phyloP scores from a whole-genome alignment of 2,329 filamentous ascomycete genomes.

The Fusarium coffeatum region DNA sequence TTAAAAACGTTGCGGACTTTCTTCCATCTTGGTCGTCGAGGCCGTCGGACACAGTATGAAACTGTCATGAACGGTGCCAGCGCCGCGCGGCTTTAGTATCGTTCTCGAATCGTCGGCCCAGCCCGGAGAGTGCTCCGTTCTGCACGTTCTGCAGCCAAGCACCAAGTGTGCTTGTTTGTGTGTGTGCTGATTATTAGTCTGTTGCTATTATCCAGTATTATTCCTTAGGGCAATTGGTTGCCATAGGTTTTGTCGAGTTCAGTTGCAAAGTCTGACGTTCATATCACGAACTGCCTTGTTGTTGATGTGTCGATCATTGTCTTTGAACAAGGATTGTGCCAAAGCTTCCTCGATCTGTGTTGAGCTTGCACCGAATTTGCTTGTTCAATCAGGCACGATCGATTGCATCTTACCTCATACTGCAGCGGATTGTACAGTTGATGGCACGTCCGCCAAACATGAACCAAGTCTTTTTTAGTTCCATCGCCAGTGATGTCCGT shows the following conservation, averaged over 20 bases:
- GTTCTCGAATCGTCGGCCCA: slow-evolving; percentile 22
- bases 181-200: neutral
- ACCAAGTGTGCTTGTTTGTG: neutral
- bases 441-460: neutral
- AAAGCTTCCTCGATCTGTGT: slow-evolving; percentile 13
- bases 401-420: slow-evolving; percentile 17
- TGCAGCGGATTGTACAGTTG: slow-evolving; percentile 4
- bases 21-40: slow-evolving; percentile 17
- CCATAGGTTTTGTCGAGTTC: neutral
- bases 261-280: slow-evolving; percentile 11
- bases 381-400: slow-evolving; percentile 13
- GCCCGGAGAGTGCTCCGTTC: slow-evolving; percentile 29
- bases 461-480: slow-evolving; percentile 12
- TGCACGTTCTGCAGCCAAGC: slow-evolving; percentile 28
- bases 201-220: slow-evolving; percentile 3
- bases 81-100: slow-evolving; percentile 31
- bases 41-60: slow-evolving; percentile 37
- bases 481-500: slow-evolving; percentile 1
- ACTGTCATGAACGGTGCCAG: slow-evolving; percentile 29
- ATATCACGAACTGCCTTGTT: slow-evolving; percentile 19
- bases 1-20: slow-evolving; percentile 35
- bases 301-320: slow-evolving; percentile 29
- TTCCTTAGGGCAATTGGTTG: slow-evolving; percentile 12
- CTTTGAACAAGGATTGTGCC: slow-evolving; percentile 14
- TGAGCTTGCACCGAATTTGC: slow-evolving; percentile 4